Conservation (phyloP, 306 rosid genomes). For the Malus asiatica region DNA sequence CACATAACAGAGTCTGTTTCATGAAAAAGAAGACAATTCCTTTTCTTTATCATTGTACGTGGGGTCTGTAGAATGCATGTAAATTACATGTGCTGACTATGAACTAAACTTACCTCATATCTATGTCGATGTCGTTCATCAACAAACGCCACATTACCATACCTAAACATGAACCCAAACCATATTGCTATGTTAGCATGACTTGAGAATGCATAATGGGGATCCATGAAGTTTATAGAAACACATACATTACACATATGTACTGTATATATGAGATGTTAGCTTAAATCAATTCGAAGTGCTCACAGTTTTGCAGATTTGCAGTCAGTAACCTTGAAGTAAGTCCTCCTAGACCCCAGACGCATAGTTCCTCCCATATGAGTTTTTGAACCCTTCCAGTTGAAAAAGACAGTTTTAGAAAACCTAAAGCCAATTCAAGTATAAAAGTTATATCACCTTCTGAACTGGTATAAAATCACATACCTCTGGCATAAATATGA, state of each 20-base stretch:
- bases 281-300: constrained; percentile 18
- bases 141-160: constrained; percentile 47
- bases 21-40: neutral
- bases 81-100: neutral
- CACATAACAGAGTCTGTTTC: constrained; percentile 6
- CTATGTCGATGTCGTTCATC: constrained; percentile 92
- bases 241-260: neutral
- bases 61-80: neutral
- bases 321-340: constrained; percentile 55
- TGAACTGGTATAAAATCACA: neutral
- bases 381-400: constrained; percentile 71
- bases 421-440: neutral
- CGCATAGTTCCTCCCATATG: constrained; percentile 95
- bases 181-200: constrained; percentile 5
- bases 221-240: neutral
- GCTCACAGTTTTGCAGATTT: constrained; percentile 79
- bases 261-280: neutral
- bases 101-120: constrained; percentile 55
- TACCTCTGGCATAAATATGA: constrained; percentile 87
- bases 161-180: constrained; percentile 36
- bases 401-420: constrained; percentile 14
- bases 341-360: constrained; percentile 77
- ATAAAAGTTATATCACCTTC: neutral
- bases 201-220: neutral
- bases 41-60: neutral